phyloP scores from a whole-genome alignment of 2,329 filamentous ascomycete species.

The Microdochium bolleyi region DNA sequence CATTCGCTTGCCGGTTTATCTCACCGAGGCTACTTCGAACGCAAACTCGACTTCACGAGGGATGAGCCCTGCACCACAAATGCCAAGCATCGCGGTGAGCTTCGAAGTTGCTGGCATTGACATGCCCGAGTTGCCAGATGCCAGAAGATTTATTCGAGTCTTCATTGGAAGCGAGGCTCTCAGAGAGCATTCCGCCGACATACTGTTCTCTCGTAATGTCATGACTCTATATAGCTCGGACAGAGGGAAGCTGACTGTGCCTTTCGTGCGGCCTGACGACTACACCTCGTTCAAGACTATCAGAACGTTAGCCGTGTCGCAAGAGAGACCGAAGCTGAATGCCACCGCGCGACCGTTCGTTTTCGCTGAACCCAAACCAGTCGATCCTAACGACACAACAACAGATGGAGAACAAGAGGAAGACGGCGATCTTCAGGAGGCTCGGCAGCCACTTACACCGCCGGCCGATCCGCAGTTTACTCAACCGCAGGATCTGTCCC shows the following conservation, averaged over 20 bases:
- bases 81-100: conserved; percentile 72
- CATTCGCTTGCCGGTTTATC: conserved; percentile 74
- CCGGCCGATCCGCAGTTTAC: not conserved
- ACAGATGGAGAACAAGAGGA: conserved; percentile 9
- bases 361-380: conserved; percentile 12
- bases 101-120: conserved; percentile 65
- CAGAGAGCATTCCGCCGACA: conserved; percentile 77
- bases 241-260: conserved; percentile 78
- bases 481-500: conserved; percentile 9
- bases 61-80: conserved; percentile 62
- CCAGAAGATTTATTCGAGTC: conserved; percentile 65
- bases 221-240: conserved; percentile 84
- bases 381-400: not conserved
- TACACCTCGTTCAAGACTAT: conserved; percentile 74
- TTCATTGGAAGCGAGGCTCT: conserved; percentile 87
- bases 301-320: conserved; percentile 49
- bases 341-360: conserved; percentile 37
- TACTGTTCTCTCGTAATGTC: conserved; percentile 86
- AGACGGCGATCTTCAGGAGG: conserved; percentile 13
- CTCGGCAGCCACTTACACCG: conserved; percentile 3
- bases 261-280: conserved; percentile 87
- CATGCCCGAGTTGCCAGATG: conserved; percentile 37
- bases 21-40: conserved; percentile 76
- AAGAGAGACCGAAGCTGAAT: conserved; percentile 52
- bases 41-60: conserved; percentile 68